Conservation (phyloP, 2,329 filamentous ascomycete genomes). For the Chrysosporium queenslandicum region DNA sequence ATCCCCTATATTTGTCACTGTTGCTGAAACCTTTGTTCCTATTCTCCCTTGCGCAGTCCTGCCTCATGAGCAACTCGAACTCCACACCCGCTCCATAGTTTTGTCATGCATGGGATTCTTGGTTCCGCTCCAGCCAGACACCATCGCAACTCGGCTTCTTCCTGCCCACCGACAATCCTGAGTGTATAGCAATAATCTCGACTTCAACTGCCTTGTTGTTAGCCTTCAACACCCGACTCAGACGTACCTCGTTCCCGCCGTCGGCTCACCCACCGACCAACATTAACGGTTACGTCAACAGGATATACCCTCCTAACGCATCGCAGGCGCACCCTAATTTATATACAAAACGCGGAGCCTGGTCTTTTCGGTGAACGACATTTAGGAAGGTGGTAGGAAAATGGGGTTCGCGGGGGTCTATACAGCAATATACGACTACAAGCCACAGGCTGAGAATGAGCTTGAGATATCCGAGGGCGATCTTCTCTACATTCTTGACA, state of each 20-base stretch:
- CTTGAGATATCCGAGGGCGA: slow-evolving; percentile 77
- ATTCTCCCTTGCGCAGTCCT: neutral
- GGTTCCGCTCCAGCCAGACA: slow-evolving; percentile 6
- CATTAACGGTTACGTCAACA: neutral
- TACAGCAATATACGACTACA: slow-evolving; percentile 86
- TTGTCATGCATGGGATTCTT: slow-evolving; percentile 12
- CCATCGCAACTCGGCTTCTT: slow-evolving; percentile 3
- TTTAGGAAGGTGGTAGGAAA: slow-evolving; percentile 16
- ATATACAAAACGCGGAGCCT: neutral
- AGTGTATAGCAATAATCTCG: neutral
- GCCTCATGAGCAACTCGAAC: neutral
- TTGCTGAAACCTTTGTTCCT: neutral
- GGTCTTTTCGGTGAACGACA: neutral
- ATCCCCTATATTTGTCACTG: too few relatives aligned
- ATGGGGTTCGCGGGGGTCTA: slow-evolving; percentile 94
- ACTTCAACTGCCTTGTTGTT: neutral
- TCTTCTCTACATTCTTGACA: slow-evolving; percentile 77
- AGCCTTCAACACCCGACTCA: neutral
- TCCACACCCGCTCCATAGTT: slow-evolving; percentile 5
- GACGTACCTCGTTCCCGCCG: neutral
- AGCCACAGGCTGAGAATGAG: slow-evolving; percentile 76
- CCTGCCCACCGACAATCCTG: neutral
- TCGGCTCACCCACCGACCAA: neutral
- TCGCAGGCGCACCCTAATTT: neutral
- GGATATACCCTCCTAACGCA: too few relatives aligned